phyloP scores from a whole-genome alignment of 495 filamentous ascomycete species.

The Penicillium parvum region DNA sequence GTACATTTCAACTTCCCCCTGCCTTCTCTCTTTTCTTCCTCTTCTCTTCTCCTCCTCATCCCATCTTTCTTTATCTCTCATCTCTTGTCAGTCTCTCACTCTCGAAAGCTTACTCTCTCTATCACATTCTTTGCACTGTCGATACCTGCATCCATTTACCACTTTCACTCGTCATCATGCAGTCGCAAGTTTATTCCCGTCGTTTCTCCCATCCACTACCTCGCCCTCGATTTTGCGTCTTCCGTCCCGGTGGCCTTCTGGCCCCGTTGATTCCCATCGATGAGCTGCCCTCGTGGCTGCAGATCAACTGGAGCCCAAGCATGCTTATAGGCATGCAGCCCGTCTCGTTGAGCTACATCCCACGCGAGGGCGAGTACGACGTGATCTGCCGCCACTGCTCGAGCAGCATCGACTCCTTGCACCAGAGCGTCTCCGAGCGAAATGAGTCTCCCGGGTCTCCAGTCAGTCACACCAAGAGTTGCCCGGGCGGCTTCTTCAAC shows the following conservation, averaged over 20 bases:
- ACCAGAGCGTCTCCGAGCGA: slow-evolving; percentile 29
- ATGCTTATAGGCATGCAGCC: slow-evolving; percentile 21
- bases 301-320: slow-evolving; percentile 22
- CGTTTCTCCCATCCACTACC: slow-evolving; percentile 13
- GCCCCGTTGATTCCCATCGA: slow-evolving; percentile 35
- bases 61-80: slow-evolving; percentile 9
- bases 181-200: slow-evolving; percentile 3
- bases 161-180: slow-evolving; percentile 7
- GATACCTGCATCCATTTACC: background rate
- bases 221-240: slow-evolving; percentile 32
- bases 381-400: slow-evolving; percentile 35
- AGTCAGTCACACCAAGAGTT: slow-evolving; percentile 6
- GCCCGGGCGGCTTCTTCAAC: background rate
- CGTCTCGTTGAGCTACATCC: slow-evolving; percentile 18
- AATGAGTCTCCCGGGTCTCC: slow-evolving; percentile 6
- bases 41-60: slow-evolving; percentile 2
- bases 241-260: slow-evolving; percentile 24
- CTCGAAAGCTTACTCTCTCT: slow-evolving; percentile 9
- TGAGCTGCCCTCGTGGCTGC: slow-evolving; percentile 37
- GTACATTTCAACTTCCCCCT: background rate
- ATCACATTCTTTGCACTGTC: background rate
- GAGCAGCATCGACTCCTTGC: slow-evolving; percentile 22
- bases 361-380: slow-evolving; percentile 36
- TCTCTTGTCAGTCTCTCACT: background rate
- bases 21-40: slow-evolving; percentile 1